phyloP scores from a whole-genome alignment of 2,329 filamentous ascomycete genomes.

The Cadophora sp. region DNA sequence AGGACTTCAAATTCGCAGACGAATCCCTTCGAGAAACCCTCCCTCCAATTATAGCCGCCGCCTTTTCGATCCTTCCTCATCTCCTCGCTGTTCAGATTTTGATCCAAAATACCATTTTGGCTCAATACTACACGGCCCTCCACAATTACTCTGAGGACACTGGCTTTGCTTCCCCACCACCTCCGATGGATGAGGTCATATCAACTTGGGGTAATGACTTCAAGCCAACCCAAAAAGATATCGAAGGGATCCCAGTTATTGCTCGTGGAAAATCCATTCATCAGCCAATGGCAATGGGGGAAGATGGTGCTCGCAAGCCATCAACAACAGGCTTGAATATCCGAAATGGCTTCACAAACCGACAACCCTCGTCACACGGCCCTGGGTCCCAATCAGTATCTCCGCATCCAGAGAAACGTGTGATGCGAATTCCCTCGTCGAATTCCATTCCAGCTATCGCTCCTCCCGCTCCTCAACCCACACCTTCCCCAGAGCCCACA shows the following conservation, averaged over 20 bases:
- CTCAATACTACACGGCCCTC: constrained; percentile 78
- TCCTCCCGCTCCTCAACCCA: constrained; percentile 34
- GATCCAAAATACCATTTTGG: constrained; percentile 79
- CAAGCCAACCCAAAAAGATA: constrained; percentile 66
- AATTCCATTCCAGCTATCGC: constrained; percentile 28
- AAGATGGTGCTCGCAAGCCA: constrained; percentile 41
- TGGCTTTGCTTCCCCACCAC: constrained; percentile 73
- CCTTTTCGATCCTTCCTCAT: constrained; percentile 76
- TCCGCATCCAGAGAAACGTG: constrained; percentile 36
- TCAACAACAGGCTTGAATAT: constrained; percentile 42
- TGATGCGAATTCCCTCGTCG: constrained; percentile 38
- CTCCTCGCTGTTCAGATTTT: constrained; percentile 74
- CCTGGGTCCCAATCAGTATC: constrained; percentile 31
- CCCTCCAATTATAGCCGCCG: constrained; percentile 72
- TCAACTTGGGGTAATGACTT: constrained; percentile 69
- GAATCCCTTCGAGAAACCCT: constrained; percentile 74
- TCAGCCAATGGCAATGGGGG: constrained; percentile 52
- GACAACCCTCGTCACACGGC: constrained; percentile 51
- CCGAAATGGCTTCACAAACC: constrained; percentile 50
- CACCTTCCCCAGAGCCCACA: constrained; percentile 35
- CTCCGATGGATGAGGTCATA: constrained; percentile 75
- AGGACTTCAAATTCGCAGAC: constrained; percentile 79
- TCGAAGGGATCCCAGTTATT: constrained; percentile 70
- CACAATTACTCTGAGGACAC: constrained; percentile 75
- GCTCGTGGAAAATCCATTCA: constrained; percentile 71